Conservation (phyloP, 2,329 filamentous ascomycete genomes). For the Talaromyces sp. region DNA sequence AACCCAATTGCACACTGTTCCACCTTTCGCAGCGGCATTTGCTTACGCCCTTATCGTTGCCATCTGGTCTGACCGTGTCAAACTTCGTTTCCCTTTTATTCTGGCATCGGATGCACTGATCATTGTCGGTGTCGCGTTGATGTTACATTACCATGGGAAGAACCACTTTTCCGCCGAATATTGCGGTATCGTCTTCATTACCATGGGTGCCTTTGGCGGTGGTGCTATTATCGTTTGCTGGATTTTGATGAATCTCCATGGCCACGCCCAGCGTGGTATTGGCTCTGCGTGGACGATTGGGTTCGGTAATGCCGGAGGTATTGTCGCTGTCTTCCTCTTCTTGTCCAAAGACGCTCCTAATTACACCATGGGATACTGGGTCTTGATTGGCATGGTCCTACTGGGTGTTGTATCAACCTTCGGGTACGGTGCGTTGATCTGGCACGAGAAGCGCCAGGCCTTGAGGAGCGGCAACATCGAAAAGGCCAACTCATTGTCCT, state of each 20-base stretch:
- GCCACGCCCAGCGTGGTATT: conserved; percentile 30
- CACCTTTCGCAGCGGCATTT: conserved; percentile 25
- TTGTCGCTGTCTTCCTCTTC: conserved; percentile 32
- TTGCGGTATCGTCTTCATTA: conserved; percentile 39
- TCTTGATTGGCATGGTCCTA: conserved; percentile 23
- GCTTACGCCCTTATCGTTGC: conserved; percentile 23
- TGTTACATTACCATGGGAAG: conserved; percentile 24
- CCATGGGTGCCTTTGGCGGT: conserved; percentile 36
- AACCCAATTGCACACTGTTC: conserved; percentile 29
- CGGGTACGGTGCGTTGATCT: conserved; percentile 20
- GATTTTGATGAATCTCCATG: conserved; percentile 43
- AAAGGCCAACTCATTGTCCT: conserved; percentile 16
- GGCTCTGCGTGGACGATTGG: conserved; percentile 32
- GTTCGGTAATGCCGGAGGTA: conserved; percentile 33
- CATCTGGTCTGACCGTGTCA: conserved; percentile 22
- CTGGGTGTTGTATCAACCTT: conserved; percentile 18
- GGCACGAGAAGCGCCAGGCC: conserved; percentile 12
- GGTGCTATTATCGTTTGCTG: conserved; percentile 34
- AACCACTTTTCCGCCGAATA: conserved; percentile 35
- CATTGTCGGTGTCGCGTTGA: conserved; percentile 27
- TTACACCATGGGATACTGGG: conserved; percentile 30
- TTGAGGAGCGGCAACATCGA: conserved; percentile 8
- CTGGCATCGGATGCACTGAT: conserved; percentile 22
- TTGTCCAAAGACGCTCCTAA: conserved; percentile 25
- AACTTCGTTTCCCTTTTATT: conserved; percentile 27